Percentiles rank a stretch among this genome's conserved stretches.
phyloP scores from a whole-genome alignment of 495 filamentous ascomycete species.

The Lepraria neglecta region DNA sequence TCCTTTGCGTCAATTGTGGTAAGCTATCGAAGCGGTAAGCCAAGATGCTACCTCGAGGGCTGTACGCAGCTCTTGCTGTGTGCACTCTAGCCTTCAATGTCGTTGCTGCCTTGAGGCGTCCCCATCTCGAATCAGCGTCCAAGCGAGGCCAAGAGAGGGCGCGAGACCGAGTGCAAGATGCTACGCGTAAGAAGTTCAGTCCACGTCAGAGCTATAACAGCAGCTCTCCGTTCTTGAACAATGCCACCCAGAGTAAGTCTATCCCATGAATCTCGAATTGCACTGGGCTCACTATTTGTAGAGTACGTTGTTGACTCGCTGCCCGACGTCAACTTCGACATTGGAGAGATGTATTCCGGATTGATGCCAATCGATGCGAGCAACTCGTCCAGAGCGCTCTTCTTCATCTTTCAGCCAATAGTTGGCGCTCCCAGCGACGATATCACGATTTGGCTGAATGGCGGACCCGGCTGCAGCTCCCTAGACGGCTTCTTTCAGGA shows the following conservation, averaged over 20 bases:
- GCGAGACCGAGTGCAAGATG: conserved; percentile 6
- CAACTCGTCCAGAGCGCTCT: conserved; percentile 43
- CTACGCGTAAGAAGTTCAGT: not conserved
- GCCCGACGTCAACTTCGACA: conserved; percentile 66
- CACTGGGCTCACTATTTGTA: conserved; percentile 23
- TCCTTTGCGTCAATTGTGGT: not conserved
- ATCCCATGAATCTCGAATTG: too few species aligned
- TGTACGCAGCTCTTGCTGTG: conserved; percentile 4
- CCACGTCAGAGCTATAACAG: conserved; percentile 1
- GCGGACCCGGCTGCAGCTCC: conserved; percentile 63
- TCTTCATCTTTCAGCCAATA: conserved; percentile 48
- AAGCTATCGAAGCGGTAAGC: not conserved
- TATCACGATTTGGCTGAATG: conserved; percentile 69
- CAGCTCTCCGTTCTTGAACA: conserved; percentile 6
- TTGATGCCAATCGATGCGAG: conserved; percentile 59
- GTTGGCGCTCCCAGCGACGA: conserved; percentile 52
- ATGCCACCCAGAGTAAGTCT: conserved; percentile 9
- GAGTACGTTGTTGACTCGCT: conserved; percentile 60
- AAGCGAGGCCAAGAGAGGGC: not conserved
- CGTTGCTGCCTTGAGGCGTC: not conserved
- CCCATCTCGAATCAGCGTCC: not conserved
- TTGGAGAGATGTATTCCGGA: conserved; percentile 72
- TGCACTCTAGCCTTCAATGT: conserved; percentile 4
- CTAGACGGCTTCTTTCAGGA: conserved; percentile 61
- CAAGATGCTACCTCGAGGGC: not conserved